Percentiles rank a stretch among this genome's conserved stretches.
phyloP scores from a whole-genome alignment of 441 rosid genomes.

The Theobroma grandiflorum region DNA sequence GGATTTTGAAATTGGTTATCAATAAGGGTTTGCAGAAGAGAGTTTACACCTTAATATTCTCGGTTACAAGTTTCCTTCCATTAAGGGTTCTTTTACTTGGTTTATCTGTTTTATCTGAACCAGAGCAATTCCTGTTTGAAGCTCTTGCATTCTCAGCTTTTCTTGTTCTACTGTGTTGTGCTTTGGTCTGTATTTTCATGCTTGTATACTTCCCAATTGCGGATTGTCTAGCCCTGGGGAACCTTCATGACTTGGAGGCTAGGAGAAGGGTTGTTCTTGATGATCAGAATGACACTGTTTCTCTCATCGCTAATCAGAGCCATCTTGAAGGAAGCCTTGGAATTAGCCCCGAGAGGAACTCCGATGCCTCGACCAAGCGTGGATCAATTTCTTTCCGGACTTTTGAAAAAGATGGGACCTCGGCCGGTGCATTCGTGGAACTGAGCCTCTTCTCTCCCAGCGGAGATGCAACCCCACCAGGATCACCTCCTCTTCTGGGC shows the following conservation, averaged over 20 bases:
- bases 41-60: slow-evolving; percentile 78
- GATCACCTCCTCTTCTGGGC: slow-evolving; percentile 62
- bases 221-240: slow-evolving; percentile 90
- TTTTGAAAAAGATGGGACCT: slow-evolving; percentile 49
- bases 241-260: slow-evolving; percentile 62
- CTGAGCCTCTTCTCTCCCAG: slow-evolving; percentile 75
- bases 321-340: slow-evolving; percentile 57
- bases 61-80: slow-evolving; percentile 89
- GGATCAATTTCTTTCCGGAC: slow-evolving; percentile 73
- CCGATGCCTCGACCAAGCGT: slow-evolving; percentile 64
- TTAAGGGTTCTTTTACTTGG: slow-evolving; percentile 88
- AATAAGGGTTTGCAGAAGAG: slow-evolving; percentile 92
- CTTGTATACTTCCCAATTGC: slow-evolving; percentile 91
- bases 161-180: slow-evolving; percentile 76
- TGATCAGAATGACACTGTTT: slow-evolving; percentile 65
- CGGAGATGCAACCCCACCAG: slow-evolving; percentile 55
- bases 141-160: slow-evolving; percentile 82
- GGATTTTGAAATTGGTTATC: slow-evolving; percentile 84
- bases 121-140: slow-evolving; percentile 78
- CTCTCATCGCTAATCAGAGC: slow-evolving; percentile 71
- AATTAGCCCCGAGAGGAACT: slow-evolving; percentile 59
- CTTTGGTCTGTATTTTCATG: slow-evolving; percentile 77
- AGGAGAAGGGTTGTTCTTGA: slow-evolving; percentile 54
- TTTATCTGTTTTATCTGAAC: slow-evolving; percentile 73
- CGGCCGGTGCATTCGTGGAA: slow-evolving; percentile 57